Evolutionary conservation across 352 stramenopile genomes (phyloP).

Genomic region (Globisporangium spinosum): DNA sequence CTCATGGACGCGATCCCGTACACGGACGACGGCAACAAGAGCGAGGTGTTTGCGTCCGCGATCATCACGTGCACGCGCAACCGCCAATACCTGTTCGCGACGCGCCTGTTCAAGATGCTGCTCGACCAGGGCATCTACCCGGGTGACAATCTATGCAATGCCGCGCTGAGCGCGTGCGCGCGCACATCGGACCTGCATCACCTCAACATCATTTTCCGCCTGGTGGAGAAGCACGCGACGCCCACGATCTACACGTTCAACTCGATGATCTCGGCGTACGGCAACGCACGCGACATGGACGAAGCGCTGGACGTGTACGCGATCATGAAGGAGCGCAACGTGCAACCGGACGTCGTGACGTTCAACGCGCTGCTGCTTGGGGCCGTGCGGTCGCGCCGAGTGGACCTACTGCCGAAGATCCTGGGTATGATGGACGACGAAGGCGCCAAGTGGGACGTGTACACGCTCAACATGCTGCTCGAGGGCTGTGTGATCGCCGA

Average conservation of each 20-base stretch:
- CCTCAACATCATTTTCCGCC: slow-evolving; percentile 59
- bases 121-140: slow-evolving; percentile 64
- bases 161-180: slow-evolving; percentile 61
- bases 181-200: slow-evolving; percentile 54
- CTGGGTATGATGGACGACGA: slow-evolving; percentile 46
- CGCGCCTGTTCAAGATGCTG: slow-evolving; percentile 59
- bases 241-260: slow-evolving; percentile 79
- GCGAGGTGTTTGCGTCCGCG: slow-evolving; percentile 61
- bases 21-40: slow-evolving; percentile 49
- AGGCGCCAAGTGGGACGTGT: slow-evolving; percentile 59
- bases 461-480: slow-evolving; percentile 76
- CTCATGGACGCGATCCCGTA: slow-evolving; percentile 59
- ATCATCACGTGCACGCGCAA: slow-evolving; percentile 80
- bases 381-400: slow-evolving; percentile 47
- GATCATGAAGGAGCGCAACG: slow-evolving; percentile 27
- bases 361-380: slow-evolving; percentile 69
- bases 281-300: slow-evolving; percentile 59
- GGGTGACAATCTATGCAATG: slow-evolving; percentile 70
- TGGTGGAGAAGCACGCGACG: slow-evolving; percentile 51
- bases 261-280: slow-evolving; percentile 81
- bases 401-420: slow-evolving; percentile 50
- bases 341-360: slow-evolving; percentile 55
- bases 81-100: slow-evolving; percentile 55
- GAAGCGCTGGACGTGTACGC: slow-evolving; percentile 57
- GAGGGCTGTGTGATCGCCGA: slow-evolving; percentile 46